phyloP scores from a whole-genome alignment of 179 eudicot genomes.

The Pouteria campechiana region DNA sequence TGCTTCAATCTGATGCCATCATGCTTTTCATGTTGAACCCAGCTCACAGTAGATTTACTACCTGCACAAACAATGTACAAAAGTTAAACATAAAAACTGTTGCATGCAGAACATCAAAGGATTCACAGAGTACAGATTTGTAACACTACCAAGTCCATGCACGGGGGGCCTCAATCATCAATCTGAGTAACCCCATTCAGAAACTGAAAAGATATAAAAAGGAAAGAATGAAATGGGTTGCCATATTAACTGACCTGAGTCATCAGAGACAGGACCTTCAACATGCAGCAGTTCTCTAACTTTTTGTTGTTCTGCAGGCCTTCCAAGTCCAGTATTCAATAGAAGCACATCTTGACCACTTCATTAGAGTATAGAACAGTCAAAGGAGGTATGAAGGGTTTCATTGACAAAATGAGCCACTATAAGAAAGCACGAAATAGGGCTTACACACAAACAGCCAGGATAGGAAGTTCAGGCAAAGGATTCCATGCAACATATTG shows the following conservation, averaged over 20 bases:
- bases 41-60: constrained; percentile 39
- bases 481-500: constrained; percentile 93
- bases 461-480: constrained; percentile 50
- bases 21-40: constrained; percentile 63
- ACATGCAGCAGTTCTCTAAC: constrained; percentile 57
- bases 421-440: constrained; percentile 1
- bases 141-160: background rate
- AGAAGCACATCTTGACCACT: constrained; percentile 73
- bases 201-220: no score
- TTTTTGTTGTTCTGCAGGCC: constrained; percentile 49
- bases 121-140: background rate
- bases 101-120: background rate
- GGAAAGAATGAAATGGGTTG: no score
- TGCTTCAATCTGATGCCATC: constrained; percentile 69
- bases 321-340: constrained; percentile 61
- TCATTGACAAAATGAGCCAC: background rate
- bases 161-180: no score
- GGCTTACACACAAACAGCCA: constrained; percentile 80
- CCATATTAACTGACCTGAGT: constrained; percentile 69
- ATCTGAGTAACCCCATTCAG: no score
- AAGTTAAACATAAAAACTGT: background rate
- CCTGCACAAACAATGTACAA: constrained; percentile 19
- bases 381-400: background rate
- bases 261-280: constrained; percentile 32
- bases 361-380: constrained; percentile 3